phyloP scores from a whole-genome alignment of 306 rosid species.

The Crotalaria pallida region DNA sequence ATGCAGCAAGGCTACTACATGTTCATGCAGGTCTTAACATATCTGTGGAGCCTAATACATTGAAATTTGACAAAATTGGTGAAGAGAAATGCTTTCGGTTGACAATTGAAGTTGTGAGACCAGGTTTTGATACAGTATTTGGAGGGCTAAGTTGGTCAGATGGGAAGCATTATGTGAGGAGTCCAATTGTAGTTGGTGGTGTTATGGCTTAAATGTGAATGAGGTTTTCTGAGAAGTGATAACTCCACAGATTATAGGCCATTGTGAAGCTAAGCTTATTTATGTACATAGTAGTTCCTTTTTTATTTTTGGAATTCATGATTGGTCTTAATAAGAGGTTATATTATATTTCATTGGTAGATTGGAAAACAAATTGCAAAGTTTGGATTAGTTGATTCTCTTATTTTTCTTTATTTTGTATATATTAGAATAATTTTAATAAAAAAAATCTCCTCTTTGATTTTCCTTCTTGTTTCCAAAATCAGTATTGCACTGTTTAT shows the following conservation, averaged over 20 bases:
- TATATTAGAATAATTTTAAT: neutral
- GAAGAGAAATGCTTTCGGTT: constrained; percentile 57
- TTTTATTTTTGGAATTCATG: neutral
- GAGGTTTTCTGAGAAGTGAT: neutral
- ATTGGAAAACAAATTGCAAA: neutral
- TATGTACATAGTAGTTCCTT: neutral
- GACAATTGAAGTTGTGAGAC: constrained; percentile 27
- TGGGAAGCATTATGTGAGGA: constrained; percentile 56
- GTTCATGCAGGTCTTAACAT: constrained; percentile 40
- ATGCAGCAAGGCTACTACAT: constrained; percentile 24
- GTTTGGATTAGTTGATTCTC: neutral
- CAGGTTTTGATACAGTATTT: constrained; percentile 16
- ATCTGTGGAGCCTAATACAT: constrained; percentile 33
- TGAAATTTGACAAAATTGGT: constrained; percentile 39
- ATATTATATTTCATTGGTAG: neutral
- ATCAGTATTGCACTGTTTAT: too few relatives aligned
- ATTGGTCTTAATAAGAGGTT: neutral
- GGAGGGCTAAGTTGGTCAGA: constrained; percentile 58
- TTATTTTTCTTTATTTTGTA: neutral
- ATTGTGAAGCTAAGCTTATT: neutral
- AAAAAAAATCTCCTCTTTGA: too few relatives aligned
- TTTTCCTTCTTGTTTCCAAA: too few relatives aligned
- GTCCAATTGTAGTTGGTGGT: constrained; percentile 44
- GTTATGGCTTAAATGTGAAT: neutral
- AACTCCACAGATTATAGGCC: neutral